Evolutionary conservation across 768 basidiomycete genomes (phyloP).

Genomic region (Leccinum variicolor): DNA sequence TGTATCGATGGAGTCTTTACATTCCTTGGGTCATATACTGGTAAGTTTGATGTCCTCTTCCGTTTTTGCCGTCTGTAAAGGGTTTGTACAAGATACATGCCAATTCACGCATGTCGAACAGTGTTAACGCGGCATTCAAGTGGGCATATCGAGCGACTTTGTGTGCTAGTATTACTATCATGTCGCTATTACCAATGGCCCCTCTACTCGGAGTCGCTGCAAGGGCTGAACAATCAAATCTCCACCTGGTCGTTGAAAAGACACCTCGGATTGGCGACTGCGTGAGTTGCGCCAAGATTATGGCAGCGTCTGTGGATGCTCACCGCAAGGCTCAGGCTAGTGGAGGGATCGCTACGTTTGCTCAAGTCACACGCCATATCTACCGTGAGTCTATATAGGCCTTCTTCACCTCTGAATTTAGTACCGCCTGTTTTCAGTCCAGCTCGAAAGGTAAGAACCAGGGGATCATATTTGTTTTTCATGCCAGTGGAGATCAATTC

Average conservation of each 20-base stretch:
- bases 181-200: too few relatives aligned
- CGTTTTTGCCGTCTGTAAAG: too few relatives aligned
- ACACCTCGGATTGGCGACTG: constrained; percentile 50
- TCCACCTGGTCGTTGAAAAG: constrained; percentile 57
- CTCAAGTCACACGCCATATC: constrained; percentile 55
- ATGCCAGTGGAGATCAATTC: constrained; percentile 34
- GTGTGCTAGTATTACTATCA: too few relatives aligned
- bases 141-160: too few relatives aligned
- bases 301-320: too few relatives aligned
- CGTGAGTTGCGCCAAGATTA: constrained; percentile 9
- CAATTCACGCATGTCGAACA: too few relatives aligned
- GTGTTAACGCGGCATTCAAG: too few relatives aligned
- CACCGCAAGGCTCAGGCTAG: constrained; percentile 15
- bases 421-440: constrained; percentile 57
- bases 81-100: too few relatives aligned
- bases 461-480: background rate
- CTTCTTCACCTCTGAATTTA: constrained; percentile 15
- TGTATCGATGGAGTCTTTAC: constrained; percentile 50
- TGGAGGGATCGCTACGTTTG: constrained; percentile 61
- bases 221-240: constrained; percentile 46
- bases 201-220: constrained; percentile 51
- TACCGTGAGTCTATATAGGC: constrained; percentile 36
- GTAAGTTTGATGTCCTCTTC: constrained; percentile 29
- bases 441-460: constrained; percentile 40
- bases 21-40: constrained; percentile 70